Evolutionary conservation across 139 green algal genomes (phyloP).

Genomic region (Closterium sp.): DNA sequence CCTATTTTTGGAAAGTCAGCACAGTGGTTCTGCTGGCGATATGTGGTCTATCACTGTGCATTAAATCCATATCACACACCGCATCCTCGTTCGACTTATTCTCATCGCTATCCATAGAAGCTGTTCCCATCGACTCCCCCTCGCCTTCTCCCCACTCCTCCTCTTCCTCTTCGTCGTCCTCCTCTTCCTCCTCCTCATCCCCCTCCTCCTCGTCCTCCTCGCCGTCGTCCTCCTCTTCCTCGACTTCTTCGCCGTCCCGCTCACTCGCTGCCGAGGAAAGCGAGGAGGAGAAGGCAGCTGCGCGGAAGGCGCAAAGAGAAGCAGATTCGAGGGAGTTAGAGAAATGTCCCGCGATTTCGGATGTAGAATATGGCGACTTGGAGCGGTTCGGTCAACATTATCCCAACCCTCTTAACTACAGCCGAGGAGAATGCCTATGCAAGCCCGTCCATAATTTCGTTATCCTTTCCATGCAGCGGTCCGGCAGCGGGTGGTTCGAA

Average conservation of each 20-base stretch:
- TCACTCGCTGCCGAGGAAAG: not conserved
- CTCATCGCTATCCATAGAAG: not conserved
- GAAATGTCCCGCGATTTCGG: not conserved
- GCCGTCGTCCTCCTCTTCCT: not conserved
- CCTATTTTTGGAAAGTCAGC: not conserved
- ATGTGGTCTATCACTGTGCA: not conserved
- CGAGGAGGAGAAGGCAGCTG: not conserved
- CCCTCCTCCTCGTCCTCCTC: not conserved
- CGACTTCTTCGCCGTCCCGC: not conserved
- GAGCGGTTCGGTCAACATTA: not conserved
- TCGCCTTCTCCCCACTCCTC: not conserved
- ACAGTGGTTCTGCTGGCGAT: not conserved
- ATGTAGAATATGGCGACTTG: no score
- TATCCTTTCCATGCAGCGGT: constrained; percentile 42
- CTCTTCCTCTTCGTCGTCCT: no score
- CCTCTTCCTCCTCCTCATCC: no score
- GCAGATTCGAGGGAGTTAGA: not conserved
- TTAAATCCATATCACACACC: not conserved
- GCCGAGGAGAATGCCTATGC: constrained; percentile 33
- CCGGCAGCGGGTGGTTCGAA: constrained; percentile 46
- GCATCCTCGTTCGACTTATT: not conserved
- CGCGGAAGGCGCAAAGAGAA: no score
- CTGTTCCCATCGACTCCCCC: not conserved
- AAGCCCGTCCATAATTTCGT: constrained; percentile 30
- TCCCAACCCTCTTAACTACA: not conserved